A percentile compares a stretch with the other conserved stretches of the same genome.
Evolutionary conservation across 495 filamentous ascomycete species (phyloP).

Genomic region (Aspergillus panamensis): DNA sequence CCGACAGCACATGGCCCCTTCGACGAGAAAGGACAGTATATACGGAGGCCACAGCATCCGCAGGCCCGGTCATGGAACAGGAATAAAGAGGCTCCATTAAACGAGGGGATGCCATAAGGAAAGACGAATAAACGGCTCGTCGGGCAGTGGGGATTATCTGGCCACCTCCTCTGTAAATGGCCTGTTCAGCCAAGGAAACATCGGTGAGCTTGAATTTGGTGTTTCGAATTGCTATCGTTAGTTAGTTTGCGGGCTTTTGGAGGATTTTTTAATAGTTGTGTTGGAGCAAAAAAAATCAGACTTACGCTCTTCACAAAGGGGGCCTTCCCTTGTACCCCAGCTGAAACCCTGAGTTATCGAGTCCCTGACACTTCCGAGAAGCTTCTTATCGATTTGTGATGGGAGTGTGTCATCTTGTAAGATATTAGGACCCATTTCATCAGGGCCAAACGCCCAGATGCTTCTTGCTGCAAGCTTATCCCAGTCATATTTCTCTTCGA

Average conservation of each 20-base stretch:
- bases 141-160: slow-evolving; percentile 96
- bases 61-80: slow-evolving; percentile 87
- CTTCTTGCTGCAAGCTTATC: slow-evolving; percentile 89
- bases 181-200: slow-evolving; percentile 77
- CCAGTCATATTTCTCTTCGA: slow-evolving; percentile 97
- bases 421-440: slow-evolving; percentile 93
- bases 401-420: slow-evolving; percentile 94
- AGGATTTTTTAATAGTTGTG: background rate
- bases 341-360: slow-evolving; percentile 91
- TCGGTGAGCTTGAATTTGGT: slow-evolving; percentile 94
- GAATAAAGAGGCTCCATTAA: slow-evolving; percentile 95
- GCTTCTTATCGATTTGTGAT: slow-evolving; percentile 82
- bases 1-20: slow-evolving; percentile 86
- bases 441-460: slow-evolving; percentile 98
- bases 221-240: slow-evolving; percentile 77
- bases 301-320: slow-evolving; percentile 97
- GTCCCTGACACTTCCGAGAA: slow-evolving; percentile 82
- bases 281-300: slow-evolving; percentile 22
- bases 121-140: slow-evolving; percentile 87
- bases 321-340: slow-evolving; percentile 93
- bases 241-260: slow-evolving; percentile 4
- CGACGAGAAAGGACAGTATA: slow-evolving; percentile 90
- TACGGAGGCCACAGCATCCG: slow-evolving; percentile 79
- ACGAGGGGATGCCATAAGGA: slow-evolving; percentile 93
- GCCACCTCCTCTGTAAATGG: slow-evolving; percentile 90